phyloP scores from a whole-genome alignment of 202 grass and related monocot species.

The Elaeis oleifera region DNA sequence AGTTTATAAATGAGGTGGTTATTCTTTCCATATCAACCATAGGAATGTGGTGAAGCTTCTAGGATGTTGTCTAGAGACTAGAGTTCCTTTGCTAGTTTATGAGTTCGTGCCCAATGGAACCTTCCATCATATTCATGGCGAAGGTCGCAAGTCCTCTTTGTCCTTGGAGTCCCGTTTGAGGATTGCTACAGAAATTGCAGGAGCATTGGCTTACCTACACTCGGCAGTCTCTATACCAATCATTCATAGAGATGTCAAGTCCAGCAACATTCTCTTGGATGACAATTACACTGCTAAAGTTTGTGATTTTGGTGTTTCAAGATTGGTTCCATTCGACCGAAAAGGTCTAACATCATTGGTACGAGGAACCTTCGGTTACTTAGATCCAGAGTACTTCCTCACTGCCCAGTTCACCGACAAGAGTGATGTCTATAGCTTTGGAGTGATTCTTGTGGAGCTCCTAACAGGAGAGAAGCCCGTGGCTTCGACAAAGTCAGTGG shows the following conservation, averaged over 20 bases:
- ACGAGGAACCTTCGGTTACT: constrained; percentile 28
- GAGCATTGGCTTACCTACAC: no score
- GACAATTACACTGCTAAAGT: constrained; percentile 22
- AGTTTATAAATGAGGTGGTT: no score
- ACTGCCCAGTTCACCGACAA: constrained; percentile 20
- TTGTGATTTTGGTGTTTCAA: constrained; percentile 33
- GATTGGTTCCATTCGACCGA: constrained; percentile 19
- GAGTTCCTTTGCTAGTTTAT: no score
- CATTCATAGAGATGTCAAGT: not conserved
- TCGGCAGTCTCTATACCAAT: no score
- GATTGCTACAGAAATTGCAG: no score
- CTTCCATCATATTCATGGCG: no score
- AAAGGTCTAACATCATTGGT: constrained; percentile 19
- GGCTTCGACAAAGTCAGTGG: not conserved
- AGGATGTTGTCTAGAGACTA: no score
- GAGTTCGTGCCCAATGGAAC: no score
- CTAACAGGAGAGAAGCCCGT: constrained; percentile 17
- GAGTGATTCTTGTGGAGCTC: constrained; percentile 30
- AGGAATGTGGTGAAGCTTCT: no score
- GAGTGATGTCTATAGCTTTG: constrained; percentile 37
- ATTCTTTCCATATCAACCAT: no score
- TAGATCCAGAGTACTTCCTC: constrained; percentile 31
- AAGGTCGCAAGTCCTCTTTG: no score
- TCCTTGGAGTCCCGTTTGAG: no score
- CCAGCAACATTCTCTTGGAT: constrained; percentile 29